phyloP scores from a whole-genome alignment of 768 basidiomycete species.

The Psilocybe cubensis region DNA sequence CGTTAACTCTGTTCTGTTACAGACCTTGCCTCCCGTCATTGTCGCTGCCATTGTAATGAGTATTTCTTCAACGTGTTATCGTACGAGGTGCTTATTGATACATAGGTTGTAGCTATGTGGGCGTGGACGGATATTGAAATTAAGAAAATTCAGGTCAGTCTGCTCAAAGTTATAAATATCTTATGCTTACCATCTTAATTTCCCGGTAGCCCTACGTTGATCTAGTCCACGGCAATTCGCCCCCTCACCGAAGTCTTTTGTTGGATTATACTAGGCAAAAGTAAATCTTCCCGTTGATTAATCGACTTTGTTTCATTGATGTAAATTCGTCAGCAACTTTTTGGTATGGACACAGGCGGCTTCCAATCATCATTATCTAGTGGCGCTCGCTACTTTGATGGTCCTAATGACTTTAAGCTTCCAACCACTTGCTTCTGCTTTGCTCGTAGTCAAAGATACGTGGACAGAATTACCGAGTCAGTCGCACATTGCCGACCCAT shows the following conservation, averaged over 20 bases:
- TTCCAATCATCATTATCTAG: constrained; percentile 52
- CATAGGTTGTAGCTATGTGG: constrained; percentile 53
- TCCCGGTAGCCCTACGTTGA: constrained; percentile 55
- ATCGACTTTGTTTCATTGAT: not conserved
- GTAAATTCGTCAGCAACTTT: constrained; percentile 40
- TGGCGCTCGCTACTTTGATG: constrained; percentile 52
- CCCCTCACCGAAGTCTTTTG: constrained; percentile 53
- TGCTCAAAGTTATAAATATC: not conserved
- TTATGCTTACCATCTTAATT: not conserved
- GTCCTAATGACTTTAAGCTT: constrained; percentile 49
- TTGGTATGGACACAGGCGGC: constrained; percentile 50
- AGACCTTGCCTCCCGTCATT: constrained; percentile 58
- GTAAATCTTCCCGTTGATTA: constrained; percentile 27
- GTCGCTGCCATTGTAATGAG: constrained; percentile 47
- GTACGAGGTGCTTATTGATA: not conserved
- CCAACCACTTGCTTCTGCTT: constrained; percentile 55
- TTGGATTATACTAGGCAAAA: constrained; percentile 60
- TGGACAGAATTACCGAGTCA: constrained; percentile 46
- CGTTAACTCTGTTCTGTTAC: not conserved
- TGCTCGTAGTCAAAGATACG: constrained; percentile 50
- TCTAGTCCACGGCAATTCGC: constrained; percentile 57
- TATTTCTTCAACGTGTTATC: not conserved
- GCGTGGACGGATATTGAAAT: constrained; percentile 62
- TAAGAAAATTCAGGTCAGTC: constrained; percentile 54
- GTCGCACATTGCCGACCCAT: constrained; percentile 1